Percentiles rank a stretch among this genome's conserved stretches.
phyloP scores from a whole-genome alignment of 2,329 filamentous ascomycete species.

The Diaporthe sp. region DNA sequence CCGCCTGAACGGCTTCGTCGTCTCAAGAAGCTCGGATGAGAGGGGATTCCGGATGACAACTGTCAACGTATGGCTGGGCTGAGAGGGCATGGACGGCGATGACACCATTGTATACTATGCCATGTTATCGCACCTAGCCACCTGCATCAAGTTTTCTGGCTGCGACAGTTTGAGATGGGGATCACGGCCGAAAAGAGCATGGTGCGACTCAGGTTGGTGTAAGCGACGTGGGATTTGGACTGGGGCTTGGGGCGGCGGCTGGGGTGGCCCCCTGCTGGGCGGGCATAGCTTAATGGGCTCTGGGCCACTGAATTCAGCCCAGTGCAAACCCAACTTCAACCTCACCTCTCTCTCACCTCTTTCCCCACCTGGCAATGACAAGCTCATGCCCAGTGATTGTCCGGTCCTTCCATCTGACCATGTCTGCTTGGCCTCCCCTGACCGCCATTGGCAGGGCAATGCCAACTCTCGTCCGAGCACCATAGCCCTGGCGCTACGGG shows the following conservation, averaged over 20 bases:
- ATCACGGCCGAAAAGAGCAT: constrained; percentile 33
- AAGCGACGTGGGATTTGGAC: background rate
- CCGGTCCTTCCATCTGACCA: constrained; percentile 13
- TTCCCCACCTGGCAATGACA: constrained; percentile 15
- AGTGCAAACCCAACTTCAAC: constrained; percentile 9
- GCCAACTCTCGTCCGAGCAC: constrained; percentile 12
- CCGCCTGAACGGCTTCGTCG: constrained; percentile 18
- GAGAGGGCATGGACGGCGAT: background rate
- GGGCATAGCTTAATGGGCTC: constrained; percentile 28
- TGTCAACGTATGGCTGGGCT: background rate
- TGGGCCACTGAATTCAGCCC: constrained; percentile 9
- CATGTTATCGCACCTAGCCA: constrained; percentile 29
- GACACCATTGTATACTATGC: constrained; percentile 37
- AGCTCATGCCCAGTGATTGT: constrained; percentile 15
- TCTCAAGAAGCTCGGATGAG: constrained; percentile 26
- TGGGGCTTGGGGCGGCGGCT: background rate
- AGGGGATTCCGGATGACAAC: constrained; percentile 20
- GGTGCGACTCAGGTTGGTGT: background rate
- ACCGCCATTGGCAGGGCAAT: constrained; percentile 19
- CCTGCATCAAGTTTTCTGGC: constrained; percentile 38
- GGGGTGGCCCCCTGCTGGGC: background rate
- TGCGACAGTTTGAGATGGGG: constrained; percentile 40
- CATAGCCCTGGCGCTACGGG: background rate
- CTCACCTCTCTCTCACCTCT: background rate
- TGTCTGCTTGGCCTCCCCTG: constrained; percentile 13